These are phyloP conservation scores for Suillus bovinus DNA, from an alignment of 768 basidiomycete genomes.

Conservation along the genomic window DNA sequence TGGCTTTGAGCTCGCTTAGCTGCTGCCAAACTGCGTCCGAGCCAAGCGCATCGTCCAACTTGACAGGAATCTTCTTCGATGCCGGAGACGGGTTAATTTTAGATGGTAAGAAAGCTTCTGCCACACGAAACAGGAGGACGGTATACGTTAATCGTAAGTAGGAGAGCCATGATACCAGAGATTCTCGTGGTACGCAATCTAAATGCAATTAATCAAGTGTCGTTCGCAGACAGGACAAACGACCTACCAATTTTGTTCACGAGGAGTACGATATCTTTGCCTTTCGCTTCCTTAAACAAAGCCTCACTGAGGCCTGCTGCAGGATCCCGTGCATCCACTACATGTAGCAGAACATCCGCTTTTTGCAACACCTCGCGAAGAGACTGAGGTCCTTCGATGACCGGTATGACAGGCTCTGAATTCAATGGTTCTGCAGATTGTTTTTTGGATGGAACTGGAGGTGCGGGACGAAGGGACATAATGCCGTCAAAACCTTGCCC, in stretches of 20 bases:
- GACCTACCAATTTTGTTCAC: conserved; percentile 85
- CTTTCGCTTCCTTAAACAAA: conserved; percentile 40
- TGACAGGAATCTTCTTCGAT: conserved; percentile 38
- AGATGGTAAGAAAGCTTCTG: conserved; percentile 62
- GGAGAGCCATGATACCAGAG: conserved; percentile 66
- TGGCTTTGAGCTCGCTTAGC: conserved; percentile 47
- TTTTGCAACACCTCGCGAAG: conserved; percentile 57
- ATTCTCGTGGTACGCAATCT: conserved; percentile 84
- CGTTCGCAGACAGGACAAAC: neutral
- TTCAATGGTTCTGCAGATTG: conserved; percentile 1
- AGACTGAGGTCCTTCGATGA: conserved; percentile 28
- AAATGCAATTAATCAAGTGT: neutral
- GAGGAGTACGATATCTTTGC: conserved; percentile 59
- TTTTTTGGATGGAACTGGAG: conserved; percentile 4
- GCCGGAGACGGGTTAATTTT: conserved; percentile 25
- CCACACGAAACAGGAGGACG: conserved; percentile 72
- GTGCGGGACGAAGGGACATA: conserved; percentile 20
- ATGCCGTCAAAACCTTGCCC: conserved; percentile 41
- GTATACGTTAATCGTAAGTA: conserved; percentile 60
- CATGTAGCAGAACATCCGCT: conserved; percentile 77
- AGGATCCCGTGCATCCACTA: conserved; percentile 87
- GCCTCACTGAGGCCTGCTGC: conserved; percentile 71
- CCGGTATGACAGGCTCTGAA: conserved; percentile 20
- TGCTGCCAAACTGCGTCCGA: conserved; percentile 48
- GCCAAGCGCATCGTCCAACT: conserved; percentile 62